These are phyloP conservation scores for Gentiana macrophylla DNA, from an alignment of 257 asterid genomes.

Conservation along the genomic window DNA sequence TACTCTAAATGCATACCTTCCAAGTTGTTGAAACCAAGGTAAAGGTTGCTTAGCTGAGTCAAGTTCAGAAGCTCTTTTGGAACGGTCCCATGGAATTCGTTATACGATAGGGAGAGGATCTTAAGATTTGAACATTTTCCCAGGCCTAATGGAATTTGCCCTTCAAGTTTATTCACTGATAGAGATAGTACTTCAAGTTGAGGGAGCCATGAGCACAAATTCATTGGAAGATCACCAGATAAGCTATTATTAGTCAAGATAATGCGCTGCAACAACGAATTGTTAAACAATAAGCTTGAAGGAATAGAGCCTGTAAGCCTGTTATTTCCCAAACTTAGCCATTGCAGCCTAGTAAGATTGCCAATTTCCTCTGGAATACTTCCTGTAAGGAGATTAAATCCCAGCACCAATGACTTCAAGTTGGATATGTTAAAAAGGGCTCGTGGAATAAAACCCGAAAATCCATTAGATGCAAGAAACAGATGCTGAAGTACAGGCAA, in stretches of 20 bases:
- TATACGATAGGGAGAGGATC: conserved; percentile 15
- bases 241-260: conserved; percentile 13
- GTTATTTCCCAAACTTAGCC: conserved; percentile 15
- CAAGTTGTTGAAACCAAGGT: conserved; percentile 24
- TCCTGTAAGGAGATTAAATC: conserved; percentile 14
- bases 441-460: conserved; percentile 10
- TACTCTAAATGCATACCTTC: conserved; percentile 13
- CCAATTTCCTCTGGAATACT: conserved; percentile 16
- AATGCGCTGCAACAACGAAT: conserved; percentile 9
- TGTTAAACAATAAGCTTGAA: conserved; percentile 9
- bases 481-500: conserved; percentile 13
- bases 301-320: conserved; percentile 13
- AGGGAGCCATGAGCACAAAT: conserved; percentile 13
- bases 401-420: conserved; percentile 7
- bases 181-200: conserved; percentile 12
- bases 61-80: conserved; percentile 29
- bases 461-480: conserved; percentile 10
- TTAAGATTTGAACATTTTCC: conserved; percentile 17
- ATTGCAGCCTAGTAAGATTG: conserved; percentile 17
- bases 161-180: conserved; percentile 15
- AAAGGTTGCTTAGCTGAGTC: conserved; percentile 14
- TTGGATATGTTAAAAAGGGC: conserved; percentile 3
- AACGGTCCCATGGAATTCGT: conserved; percentile 22
- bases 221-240: conserved; percentile 15
- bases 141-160: conserved; percentile 18